Conservation (phyloP, 139 green algal species). For the Chlamydomonas applanata region DNA sequence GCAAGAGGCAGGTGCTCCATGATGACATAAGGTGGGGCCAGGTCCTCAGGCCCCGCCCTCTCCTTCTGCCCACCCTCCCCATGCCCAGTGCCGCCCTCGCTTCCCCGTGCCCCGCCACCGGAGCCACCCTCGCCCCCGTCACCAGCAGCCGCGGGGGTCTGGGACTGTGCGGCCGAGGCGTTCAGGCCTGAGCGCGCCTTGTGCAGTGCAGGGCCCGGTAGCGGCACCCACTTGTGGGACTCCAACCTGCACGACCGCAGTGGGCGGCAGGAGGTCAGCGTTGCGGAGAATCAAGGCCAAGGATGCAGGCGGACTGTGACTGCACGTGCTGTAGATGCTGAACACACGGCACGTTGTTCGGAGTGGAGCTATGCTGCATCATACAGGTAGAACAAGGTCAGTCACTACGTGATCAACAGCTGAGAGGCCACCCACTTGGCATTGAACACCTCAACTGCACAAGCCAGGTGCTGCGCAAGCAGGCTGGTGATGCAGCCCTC, state of each 20-base stretch:
- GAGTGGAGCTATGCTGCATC: too few species aligned
- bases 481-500: slow-evolving; percentile 66
- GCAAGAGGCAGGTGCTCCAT: slow-evolving; percentile 92
- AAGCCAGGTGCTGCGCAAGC: slow-evolving; percentile 57
- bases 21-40: slow-evolving; percentile 72
- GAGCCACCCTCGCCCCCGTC: background rate
- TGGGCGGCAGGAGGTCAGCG: too few species aligned
- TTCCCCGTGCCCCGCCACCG: background rate
- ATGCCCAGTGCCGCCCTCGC: background rate
- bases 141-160: background rate
- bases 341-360: too few species aligned
- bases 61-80: background rate
- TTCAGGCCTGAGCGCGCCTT: slow-evolving; percentile 13
- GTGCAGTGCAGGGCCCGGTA: slow-evolving; percentile 42
- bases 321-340: too few species aligned
- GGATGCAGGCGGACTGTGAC: too few species aligned
- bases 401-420: too few species aligned
- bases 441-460: slow-evolving; percentile 69
- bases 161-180: slow-evolving; percentile 14
- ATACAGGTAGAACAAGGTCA: too few species aligned
- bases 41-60: slow-evolving; percentile 25
- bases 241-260: too few species aligned
- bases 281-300: too few species aligned
- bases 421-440: slow-evolving; percentile 16
- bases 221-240: slow-evolving; percentile 83